Evolutionary conservation across 345 rosid species (phyloP).

Genomic region (Psidium guajava): DNA sequence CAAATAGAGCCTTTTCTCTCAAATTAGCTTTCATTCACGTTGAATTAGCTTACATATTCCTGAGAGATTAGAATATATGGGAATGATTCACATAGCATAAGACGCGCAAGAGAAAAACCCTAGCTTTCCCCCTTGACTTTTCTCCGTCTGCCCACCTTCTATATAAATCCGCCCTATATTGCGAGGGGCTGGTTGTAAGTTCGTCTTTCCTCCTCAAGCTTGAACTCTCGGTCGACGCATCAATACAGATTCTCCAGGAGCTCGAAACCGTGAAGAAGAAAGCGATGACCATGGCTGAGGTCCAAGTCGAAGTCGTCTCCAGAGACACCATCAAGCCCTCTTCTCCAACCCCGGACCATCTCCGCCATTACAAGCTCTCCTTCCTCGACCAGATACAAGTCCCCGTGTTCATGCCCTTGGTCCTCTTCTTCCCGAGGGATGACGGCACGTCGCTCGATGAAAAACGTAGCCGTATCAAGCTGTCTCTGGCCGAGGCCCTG

Average conservation of each 20-base stretch:
- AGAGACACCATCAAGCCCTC: slow-evolving; percentile 22
- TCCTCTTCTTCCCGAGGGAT: slow-evolving; percentile 18
- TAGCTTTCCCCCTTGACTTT: background rate
- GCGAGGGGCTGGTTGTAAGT: background rate
- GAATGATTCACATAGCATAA: too few relatives aligned
- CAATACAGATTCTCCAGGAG: background rate
- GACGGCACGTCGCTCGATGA: background rate
- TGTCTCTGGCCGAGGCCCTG: slow-evolving; percentile 9
- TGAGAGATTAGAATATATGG: too few relatives aligned
- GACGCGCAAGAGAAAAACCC: background rate
- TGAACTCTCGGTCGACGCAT: background rate
- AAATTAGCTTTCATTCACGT: too few relatives aligned
- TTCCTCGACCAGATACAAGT: slow-evolving; percentile 28
- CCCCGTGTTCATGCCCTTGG: slow-evolving; percentile 16
- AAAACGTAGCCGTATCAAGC: slow-evolving; percentile 2
- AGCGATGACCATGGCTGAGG: background rate
- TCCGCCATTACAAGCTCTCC: slow-evolving; percentile 15
- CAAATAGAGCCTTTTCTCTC: too few relatives aligned
- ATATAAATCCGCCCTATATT: background rate
- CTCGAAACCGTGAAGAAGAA: background rate
- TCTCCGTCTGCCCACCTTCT: background rate
- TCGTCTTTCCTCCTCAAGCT: background rate
- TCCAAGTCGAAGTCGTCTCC: slow-evolving; percentile 13
- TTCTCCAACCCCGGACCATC: slow-evolving; percentile 28
- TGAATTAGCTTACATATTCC: background rate